Conservation (phyloP, 1,139 yeast species). For the Nakaseomyces nivariensis region DNA sequence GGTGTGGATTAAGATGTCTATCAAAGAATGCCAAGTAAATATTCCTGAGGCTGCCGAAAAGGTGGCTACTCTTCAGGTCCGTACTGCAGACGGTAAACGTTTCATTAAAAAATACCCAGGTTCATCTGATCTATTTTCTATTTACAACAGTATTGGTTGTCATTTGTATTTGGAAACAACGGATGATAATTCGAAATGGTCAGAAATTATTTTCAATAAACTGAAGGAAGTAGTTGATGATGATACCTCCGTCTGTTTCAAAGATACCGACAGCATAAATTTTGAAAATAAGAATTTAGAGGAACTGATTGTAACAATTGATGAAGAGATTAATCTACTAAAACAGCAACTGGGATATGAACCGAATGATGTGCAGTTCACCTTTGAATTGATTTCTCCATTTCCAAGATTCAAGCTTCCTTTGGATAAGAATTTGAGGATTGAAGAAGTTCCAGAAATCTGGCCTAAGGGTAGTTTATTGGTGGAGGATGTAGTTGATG, state of each 20-base stretch:
- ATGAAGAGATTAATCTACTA: conserved; percentile 15
- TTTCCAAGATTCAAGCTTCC: conserved; percentile 44
- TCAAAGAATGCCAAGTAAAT: too few species aligned
- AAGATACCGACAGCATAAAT: neutral
- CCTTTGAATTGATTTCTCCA: conserved; percentile 45
- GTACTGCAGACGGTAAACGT: conserved; percentile 53
- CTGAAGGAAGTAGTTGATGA: neutral
- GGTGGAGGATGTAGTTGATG: conserved; percentile 36
- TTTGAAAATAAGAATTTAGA: neutral
- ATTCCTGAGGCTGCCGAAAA: conserved; percentile 6
- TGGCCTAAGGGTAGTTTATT: conserved; percentile 58
- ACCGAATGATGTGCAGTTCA: conserved; percentile 32
- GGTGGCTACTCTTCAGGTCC: conserved; percentile 32
- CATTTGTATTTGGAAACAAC: conserved; percentile 19
- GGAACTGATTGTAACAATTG: conserved; percentile 10
- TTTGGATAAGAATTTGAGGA: conserved; percentile 19
- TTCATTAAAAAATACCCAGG: conserved; percentile 46
- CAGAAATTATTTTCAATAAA: neutral
- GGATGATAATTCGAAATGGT: conserved; percentile 3
- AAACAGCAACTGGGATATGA: conserved; percentile 18
- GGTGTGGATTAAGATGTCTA: conserved; percentile 17
- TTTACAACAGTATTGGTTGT: conserved; percentile 56
- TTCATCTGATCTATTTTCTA: conserved; percentile 41
- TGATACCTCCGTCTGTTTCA: neutral
- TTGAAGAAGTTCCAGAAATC: conserved; percentile 36